Evolutionary conservation across 176 grass and related monocot species (phyloP).

Genomic region (Oryza longistaminata): DNA sequence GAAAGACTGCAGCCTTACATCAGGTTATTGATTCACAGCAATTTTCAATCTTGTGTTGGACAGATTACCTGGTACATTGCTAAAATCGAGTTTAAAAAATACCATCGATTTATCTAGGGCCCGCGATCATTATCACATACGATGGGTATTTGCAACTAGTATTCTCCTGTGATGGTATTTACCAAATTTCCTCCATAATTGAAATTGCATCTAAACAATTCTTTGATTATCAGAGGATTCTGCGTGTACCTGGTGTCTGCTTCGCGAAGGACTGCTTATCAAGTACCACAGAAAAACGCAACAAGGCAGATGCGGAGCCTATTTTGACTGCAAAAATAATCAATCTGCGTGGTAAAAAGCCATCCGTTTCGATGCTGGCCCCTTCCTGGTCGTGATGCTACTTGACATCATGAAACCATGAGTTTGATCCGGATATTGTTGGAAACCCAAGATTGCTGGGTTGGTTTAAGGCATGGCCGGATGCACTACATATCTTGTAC

Average conservation of each 20-base stretch:
- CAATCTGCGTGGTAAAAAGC: neutral
- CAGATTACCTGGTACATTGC: too few species aligned
- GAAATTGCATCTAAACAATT: neutral
- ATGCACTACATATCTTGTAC: neutral
- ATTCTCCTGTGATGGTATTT: too few species aligned
- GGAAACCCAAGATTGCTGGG: neutral
- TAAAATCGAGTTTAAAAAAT: too few species aligned
- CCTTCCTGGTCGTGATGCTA: neutral
- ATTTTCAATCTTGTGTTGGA: neutral
- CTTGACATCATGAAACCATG: constrained; percentile 2
- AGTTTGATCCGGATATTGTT: neutral
- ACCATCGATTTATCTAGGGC: too few species aligned
- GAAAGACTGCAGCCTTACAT: constrained; percentile 93
- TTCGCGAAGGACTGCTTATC: constrained; percentile 92
- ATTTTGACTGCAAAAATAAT: constrained; percentile 86
- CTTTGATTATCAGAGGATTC: constrained; percentile 49
- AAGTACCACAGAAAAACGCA: constrained; percentile 87
- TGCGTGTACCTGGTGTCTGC: constrained; percentile 68
- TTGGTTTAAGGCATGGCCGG: neutral
- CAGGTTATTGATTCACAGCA: constrained; percentile 54
- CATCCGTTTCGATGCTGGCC: neutral
- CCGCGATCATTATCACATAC: too few species aligned
- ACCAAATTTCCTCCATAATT: neutral
- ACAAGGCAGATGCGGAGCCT: constrained; percentile 67
- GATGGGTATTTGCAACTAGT: too few species aligned